phyloP scores from a whole-genome alignment of 192 early-diverging fungal genomes.

The Lobosporangium transversale region DNA sequence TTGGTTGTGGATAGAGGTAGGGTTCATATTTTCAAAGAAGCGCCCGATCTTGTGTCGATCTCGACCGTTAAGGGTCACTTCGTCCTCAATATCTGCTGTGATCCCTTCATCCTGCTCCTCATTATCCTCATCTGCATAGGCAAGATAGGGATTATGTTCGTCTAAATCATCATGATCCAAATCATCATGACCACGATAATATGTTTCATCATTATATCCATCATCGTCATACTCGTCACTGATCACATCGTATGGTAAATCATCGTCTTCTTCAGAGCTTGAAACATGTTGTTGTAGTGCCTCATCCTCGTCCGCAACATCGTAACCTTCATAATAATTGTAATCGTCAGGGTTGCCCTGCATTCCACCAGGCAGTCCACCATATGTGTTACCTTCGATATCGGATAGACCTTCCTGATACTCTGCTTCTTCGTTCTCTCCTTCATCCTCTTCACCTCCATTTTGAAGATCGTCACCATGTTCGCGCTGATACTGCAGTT shows the following conservation, averaged over 20 bases:
- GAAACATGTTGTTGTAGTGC: conserved; percentile 1
- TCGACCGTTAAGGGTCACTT: conserved; percentile 33
- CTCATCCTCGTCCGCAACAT: neutral
- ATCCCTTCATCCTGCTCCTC: conserved; percentile 9
- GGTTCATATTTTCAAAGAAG: conserved; percentile 30
- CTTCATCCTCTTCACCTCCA: conserved; percentile 3
- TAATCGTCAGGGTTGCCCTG: conserved; percentile 20
- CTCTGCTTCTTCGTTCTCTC: conserved; percentile 20
- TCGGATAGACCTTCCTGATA: conserved; percentile 48
- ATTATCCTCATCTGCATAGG: conserved; percentile 22
- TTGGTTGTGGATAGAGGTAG: neutral
- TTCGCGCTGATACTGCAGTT: conserved; percentile 50
- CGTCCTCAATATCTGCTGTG: conserved; percentile 12
- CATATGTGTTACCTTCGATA: conserved; percentile 25
- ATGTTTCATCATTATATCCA: conserved; percentile 20
- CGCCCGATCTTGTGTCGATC: conserved; percentile 49
- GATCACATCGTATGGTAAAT: conserved; percentile 40
- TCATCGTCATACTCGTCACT: conserved; percentile 50
- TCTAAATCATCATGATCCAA: conserved; percentile 22
- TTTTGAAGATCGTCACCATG: conserved; percentile 29
- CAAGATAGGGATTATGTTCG: conserved; percentile 32
- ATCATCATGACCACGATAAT: conserved; percentile 8
- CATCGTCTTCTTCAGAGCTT: conserved; percentile 1
- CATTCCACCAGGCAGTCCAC: conserved; percentile 36
- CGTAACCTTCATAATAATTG: conserved; percentile 5